Conservation (phyloP, 2,329 filamentous ascomycete species). For the Colletotrichum liaoningense region DNA sequence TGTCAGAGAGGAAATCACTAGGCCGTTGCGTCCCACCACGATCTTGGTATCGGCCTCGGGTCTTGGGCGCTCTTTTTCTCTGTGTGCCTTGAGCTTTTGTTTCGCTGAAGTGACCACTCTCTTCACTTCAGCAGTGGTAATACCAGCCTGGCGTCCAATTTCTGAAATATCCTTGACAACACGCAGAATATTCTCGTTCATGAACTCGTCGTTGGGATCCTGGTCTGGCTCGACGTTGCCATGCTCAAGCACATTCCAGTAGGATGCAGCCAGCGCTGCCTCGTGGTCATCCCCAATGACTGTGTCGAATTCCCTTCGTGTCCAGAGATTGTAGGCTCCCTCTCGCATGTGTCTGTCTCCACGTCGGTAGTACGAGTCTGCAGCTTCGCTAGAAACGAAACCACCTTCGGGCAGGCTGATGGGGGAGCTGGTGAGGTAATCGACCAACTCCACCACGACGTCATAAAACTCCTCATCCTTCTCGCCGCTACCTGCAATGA, state of each 20-base stretch:
- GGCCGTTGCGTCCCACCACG: conserved; percentile 87
- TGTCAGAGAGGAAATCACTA: conserved; percentile 86
- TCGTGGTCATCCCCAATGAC: conserved; percentile 69
- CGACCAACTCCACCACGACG: conserved; percentile 82
- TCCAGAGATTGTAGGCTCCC: conserved; percentile 96
- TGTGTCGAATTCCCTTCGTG: conserved; percentile 83
- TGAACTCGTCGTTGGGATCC: conserved; percentile 93
- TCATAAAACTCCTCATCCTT: conserved; percentile 79
- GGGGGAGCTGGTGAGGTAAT: conserved; percentile 82
- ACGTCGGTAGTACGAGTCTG: conserved; percentile 82
- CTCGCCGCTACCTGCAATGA: conserved; percentile 57
- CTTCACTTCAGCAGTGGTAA: conserved; percentile 76
- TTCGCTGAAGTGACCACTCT: conserved; percentile 75
- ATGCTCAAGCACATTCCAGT: conserved; percentile 86
- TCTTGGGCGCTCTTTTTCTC: conserved; percentile 78
- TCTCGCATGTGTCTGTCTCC: conserved; percentile 86
- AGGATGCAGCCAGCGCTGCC: conserved; percentile 76
- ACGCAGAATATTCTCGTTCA: conserved; percentile 90
- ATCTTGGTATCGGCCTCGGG: conserved; percentile 91
- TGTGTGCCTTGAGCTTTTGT: conserved; percentile 75
- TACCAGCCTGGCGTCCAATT: conserved; percentile 79
- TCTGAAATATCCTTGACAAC: conserved; percentile 75
- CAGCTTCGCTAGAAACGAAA: conserved; percentile 90
- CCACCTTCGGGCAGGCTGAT: conserved; percentile 77
- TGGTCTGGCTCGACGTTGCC: conserved; percentile 87